Base-by-base conservation (phyloP, 2,329 filamentous ascomycete species). In the Fusarium sp. region DNA sequence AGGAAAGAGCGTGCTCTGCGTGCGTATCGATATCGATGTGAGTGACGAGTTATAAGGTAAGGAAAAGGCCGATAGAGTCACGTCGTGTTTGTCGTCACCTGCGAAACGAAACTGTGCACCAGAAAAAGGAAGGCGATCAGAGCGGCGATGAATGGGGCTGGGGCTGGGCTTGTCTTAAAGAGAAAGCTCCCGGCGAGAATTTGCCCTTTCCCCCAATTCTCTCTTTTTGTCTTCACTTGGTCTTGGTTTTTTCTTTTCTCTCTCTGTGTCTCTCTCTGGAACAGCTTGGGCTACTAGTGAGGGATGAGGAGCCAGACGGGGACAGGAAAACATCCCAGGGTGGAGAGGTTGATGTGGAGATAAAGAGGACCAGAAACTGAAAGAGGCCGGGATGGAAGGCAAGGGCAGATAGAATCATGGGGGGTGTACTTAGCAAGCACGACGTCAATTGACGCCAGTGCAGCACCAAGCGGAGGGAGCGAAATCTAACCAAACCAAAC, bases 331-430 rank as follows among this genome's bases (percentile, higher is more conserved):
- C 45, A 56, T 45, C 51, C 51, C 61, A 63, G 70, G 60, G 70
- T 73, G 70, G 70, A 65, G 68, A 66, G 53, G 68, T 70, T 53
- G 61, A 70, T 73, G 70, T 72, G 70, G 70, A 72, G 70, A 72
- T 71, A 61, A 45, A 60, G 56, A 60, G 56, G 57, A 70, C 60
- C 47, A 55, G 65, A 68, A 68, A 67, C 39, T 47, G 47, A 64
- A 65, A 66, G 50, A 53, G 60, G 47, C 64, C 36, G 41, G 65
- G 66, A 70, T 70, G 38, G 54, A 65, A 59, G 59, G 38, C 18
- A 69, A 72, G 30, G 44, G 45, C 45, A 28, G 53, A 54, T 41
- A 50, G 15, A 28, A 20, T 16, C 16, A 10, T 11, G 22, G 22
- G 70, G 70, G 20, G 70, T 73, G 61, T 16, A 33, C 26, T 24